These are phyloP conservation scores for Huntiella moniliformis DNA, from an alignment of 2,329 filamentous ascomycete species.

Conservation along the genomic window DNA sequence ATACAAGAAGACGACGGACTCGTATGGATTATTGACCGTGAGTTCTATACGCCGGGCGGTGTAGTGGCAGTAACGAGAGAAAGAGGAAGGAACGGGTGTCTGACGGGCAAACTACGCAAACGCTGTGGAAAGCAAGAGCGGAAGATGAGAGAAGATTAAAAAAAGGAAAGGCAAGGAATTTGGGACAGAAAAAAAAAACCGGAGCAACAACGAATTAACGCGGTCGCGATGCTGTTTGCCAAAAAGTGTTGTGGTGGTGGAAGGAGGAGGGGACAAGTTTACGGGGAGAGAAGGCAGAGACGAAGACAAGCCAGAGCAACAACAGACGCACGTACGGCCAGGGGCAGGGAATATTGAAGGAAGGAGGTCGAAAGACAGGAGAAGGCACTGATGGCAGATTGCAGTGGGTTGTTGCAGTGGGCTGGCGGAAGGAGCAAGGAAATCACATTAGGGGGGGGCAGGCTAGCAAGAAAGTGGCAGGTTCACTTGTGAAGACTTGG, in stretches of 20 bases:
- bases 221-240: conserved; percentile 10
- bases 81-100: not conserved
- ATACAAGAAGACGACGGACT: conserved; percentile 2
- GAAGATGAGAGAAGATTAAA: not conserved
- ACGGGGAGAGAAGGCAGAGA: not conserved
- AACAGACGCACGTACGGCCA: not conserved
- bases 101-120: too few relatives aligned
- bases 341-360: not conserved
- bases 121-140: too few relatives aligned
- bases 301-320: not conserved
- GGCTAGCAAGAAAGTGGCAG: conserved; percentile 4
- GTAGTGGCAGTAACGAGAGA: conserved; percentile 10
- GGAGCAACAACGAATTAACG: conserved; percentile 9
- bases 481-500: not conserved
- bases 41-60: not conserved
- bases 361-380: conserved; percentile 3
- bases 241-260: too few relatives aligned
- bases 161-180: not conserved
- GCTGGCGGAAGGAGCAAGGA: too few relatives aligned
- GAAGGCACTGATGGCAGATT: not conserved
- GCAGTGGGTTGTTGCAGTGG: too few relatives aligned
- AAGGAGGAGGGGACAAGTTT: not conserved
- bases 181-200: not conserved
- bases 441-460: not conserved
- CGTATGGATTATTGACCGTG: not conserved